Evolutionary conservation across 2,329 filamentous ascomycete species (phyloP).

Genomic region (Zymoseptoria brevis): DNA sequence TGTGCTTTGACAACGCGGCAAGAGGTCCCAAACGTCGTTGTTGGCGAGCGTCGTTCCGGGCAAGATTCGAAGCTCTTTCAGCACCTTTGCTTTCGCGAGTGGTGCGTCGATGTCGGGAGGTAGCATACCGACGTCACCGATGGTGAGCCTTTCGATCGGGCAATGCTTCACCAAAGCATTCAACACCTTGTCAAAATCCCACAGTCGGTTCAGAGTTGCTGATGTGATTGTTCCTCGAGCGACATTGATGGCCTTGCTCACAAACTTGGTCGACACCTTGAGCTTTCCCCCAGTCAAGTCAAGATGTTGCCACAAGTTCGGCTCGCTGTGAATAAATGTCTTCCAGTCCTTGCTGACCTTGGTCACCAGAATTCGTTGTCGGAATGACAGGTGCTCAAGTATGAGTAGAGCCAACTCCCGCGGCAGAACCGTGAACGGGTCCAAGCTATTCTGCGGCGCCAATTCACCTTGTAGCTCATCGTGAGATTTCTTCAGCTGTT

Average conservation of each 20-base stretch:
- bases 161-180: conserved; percentile 33
- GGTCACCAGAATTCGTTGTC: conserved; percentile 39
- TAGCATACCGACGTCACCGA: conserved; percentile 26
- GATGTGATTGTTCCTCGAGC: conserved; percentile 31
- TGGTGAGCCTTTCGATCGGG: conserved; percentile 26
- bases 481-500: conserved; percentile 32
- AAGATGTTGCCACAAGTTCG: conserved; percentile 45
- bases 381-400: conserved; percentile 46
- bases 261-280: conserved; percentile 35
- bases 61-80: conserved; percentile 15
- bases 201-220: conserved; percentile 31
- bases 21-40: conserved; percentile 1
- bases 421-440: conserved; percentile 48
- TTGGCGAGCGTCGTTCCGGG: conserved; percentile 13
- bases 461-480: conserved; percentile 38
- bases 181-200: conserved; percentile 33
- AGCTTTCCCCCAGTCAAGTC: conserved; percentile 41
- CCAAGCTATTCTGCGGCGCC: conserved; percentile 36
- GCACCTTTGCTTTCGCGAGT: conserved; percentile 11
- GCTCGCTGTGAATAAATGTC: conserved; percentile 40
- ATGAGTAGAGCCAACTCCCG: conserved; percentile 47
- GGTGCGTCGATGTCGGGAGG: conserved; percentile 11
- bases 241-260: conserved; percentile 36
- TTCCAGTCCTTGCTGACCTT: conserved; percentile 51
- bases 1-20: not conserved